These are phyloP conservation scores for Elsinoe perseae DNA, from an alignment of 2,329 filamentous ascomycete genomes.

Conservation along the genomic window DNA sequence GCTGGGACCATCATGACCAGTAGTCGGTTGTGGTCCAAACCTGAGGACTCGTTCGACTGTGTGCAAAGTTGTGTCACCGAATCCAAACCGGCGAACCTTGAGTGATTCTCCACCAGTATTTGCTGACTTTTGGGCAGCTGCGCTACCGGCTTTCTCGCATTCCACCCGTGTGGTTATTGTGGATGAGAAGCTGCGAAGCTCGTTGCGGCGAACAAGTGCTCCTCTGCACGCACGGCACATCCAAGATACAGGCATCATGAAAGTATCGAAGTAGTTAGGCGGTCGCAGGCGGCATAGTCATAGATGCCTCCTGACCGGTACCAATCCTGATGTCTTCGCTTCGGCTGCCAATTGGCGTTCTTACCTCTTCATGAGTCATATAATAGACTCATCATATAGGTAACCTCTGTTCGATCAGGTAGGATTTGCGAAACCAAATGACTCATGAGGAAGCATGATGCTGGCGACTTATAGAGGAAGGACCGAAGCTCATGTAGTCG, in stretches of 20 bases:
- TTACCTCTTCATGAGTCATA: background rate
- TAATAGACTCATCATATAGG: background rate
- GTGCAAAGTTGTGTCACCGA: too few species aligned
- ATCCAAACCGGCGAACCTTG: too few species aligned
- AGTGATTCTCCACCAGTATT: too few species aligned
- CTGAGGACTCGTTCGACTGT: too few species aligned
- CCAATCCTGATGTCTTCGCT: background rate
- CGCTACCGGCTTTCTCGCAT: background rate
- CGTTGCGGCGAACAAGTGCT: background rate
- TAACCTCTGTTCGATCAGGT: too few species aligned
- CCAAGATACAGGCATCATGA: background rate
- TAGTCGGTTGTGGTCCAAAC: too few species aligned
- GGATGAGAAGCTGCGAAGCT: background rate
- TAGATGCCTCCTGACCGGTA: too few species aligned
- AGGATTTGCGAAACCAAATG: too few species aligned
- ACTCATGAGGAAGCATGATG: background rate
- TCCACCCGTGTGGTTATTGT: background rate
- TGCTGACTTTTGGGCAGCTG: too few species aligned
- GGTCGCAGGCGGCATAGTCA: too few species aligned
- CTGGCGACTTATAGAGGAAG: background rate
- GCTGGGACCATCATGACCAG: too few species aligned
- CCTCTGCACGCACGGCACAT: background rate
- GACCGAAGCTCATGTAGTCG: background rate
- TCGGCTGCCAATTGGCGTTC: background rate
- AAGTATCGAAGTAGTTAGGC: too few species aligned